Conservation (phyloP, 441 rosid species). For the Aquilaria agallochum region DNA sequence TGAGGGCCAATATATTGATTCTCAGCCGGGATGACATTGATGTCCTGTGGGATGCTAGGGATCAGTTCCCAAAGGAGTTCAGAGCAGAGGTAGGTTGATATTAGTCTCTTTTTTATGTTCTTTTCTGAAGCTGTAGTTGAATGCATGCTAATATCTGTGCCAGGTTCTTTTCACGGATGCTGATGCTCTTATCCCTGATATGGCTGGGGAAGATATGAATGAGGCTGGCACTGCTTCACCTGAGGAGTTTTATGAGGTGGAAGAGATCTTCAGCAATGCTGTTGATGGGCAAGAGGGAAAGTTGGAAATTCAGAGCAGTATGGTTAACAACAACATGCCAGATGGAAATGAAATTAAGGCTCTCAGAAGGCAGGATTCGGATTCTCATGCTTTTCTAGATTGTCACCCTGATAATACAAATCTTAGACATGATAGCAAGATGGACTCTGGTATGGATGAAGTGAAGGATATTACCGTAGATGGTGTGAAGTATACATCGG, state of each 20-base stretch:
- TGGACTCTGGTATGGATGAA: conserved; percentile 40
- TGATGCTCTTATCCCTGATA: conserved; percentile 55
- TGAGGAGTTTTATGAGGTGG: conserved; percentile 95
- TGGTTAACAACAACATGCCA: conserved; percentile 26
- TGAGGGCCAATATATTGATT: conserved; percentile 60
- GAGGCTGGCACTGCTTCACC: conserved; percentile 70
- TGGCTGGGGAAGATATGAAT: conserved; percentile 47
- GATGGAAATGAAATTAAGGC: conserved; percentile 45
- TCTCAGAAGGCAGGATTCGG: conserved; percentile 64
- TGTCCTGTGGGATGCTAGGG: conserved; percentile 79
- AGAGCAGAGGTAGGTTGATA: conserved; percentile 75
- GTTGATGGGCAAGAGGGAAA: conserved; percentile 60
- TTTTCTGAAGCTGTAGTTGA: conserved; percentile 52
- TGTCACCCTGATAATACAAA: conserved; percentile 65
- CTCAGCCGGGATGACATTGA: conserved; percentile 77
- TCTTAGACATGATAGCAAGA: conserved; percentile 38
- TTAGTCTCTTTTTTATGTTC: conserved; percentile 19
- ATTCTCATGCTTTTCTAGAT: conserved; percentile 59
- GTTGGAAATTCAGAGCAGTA: conserved; percentile 32
- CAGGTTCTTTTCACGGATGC: conserved; percentile 91
- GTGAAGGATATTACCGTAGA: conserved; percentile 93
- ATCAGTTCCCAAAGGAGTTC: conserved; percentile 65
- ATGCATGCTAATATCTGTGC: conserved; percentile 59
- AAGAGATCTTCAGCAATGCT: conserved; percentile 81
- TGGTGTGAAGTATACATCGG: conserved; percentile 71